Evolutionary conservation across 2,329 filamentous ascomycete species (phyloP).

Genomic region (Stagonosporopsis vannaccii): DNA sequence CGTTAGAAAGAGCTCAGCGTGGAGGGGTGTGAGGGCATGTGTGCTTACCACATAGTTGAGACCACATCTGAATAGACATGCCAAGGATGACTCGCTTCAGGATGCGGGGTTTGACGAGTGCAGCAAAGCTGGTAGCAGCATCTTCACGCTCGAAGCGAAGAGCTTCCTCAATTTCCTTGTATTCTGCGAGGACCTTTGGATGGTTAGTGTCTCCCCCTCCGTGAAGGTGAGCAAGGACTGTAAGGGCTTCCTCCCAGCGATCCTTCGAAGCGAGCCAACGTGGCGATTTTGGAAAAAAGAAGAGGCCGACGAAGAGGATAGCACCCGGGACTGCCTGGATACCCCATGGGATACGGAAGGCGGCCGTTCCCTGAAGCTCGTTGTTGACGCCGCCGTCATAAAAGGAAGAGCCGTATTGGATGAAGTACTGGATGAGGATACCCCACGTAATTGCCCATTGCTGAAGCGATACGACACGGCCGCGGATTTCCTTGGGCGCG

Average conservation of each 20-base stretch:
- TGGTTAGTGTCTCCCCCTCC: constrained; percentile 64
- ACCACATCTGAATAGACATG: constrained; percentile 45
- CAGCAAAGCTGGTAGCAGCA: constrained; percentile 57
- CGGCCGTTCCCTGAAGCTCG: constrained; percentile 53
- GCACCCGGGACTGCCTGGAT: constrained; percentile 53
- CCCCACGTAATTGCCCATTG: constrained; percentile 78
- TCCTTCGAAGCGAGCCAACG: constrained; percentile 75
- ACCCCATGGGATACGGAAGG: constrained; percentile 54
- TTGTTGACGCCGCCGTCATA: constrained; percentile 55
- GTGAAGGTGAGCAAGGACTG: constrained; percentile 62
- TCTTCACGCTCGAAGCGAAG: constrained; percentile 63
- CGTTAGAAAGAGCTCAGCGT: neutral
- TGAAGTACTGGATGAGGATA: constrained; percentile 71
- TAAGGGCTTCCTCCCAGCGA: constrained; percentile 70
- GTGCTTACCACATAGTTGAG: constrained; percentile 61
- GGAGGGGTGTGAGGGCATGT: constrained; percentile 30
- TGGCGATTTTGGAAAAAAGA: constrained; percentile 61
- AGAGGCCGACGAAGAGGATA: constrained; percentile 49
- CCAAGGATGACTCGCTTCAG: constrained; percentile 65
- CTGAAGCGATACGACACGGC: constrained; percentile 69
- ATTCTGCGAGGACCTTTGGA: constrained; percentile 68
- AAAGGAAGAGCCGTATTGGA: constrained; percentile 69
- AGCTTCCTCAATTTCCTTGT: constrained; percentile 66
- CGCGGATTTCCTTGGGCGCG: constrained; percentile 54
- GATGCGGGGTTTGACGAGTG: constrained; percentile 61